phyloP scores from a whole-genome alignment of 495 filamentous ascomycete species.

The Clavariopsis aquatica region DNA sequence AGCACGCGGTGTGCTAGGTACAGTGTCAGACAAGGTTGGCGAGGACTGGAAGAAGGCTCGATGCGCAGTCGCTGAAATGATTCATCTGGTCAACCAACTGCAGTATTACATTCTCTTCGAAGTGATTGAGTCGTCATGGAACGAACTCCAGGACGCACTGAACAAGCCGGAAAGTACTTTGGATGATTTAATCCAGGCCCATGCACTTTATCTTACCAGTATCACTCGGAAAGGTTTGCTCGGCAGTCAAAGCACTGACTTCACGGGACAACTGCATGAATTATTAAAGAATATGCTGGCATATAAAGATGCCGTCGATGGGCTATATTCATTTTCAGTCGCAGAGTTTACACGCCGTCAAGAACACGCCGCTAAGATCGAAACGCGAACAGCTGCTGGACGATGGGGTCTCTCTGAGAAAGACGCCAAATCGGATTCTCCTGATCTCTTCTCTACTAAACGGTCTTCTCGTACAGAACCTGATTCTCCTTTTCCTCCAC shows the following conservation, averaged over 20 bases:
- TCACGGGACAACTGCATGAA: slow-evolving; percentile 86
- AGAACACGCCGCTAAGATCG: slow-evolving; percentile 73
- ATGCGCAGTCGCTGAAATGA: slow-evolving; percentile 92
- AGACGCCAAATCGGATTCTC: slow-evolving; percentile 45
- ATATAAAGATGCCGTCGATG: slow-evolving; percentile 92
- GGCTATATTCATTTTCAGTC: slow-evolving; percentile 89
- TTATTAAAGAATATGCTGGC: slow-evolving; percentile 91
- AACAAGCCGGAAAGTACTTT: slow-evolving; percentile 81
- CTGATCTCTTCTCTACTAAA: slow-evolving; percentile 22
- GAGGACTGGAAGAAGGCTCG: slow-evolving; percentile 87
- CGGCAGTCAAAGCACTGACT: slow-evolving; percentile 65
- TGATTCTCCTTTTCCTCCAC: slow-evolving; percentile 42
- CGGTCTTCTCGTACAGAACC: slow-evolving; percentile 11
- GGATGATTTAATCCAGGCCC: slow-evolving; percentile 91
- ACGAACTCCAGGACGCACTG: slow-evolving; percentile 77
- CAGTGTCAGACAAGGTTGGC: slow-evolving; percentile 71
- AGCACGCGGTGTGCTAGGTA: slow-evolving; percentile 83
- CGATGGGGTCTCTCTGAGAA: slow-evolving; percentile 66
- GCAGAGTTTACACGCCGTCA: slow-evolving; percentile 90
- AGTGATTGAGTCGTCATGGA: slow-evolving; percentile 95
- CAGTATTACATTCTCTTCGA: slow-evolving; percentile 99
- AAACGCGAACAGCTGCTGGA: slow-evolving; percentile 61
- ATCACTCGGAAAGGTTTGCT: slow-evolving; percentile 97
- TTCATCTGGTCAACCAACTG: slow-evolving; percentile 94
- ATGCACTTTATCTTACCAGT: slow-evolving; percentile 83